A percentile compares a stretch with the other conserved stretches of the same genome.
Evolutionary conservation across 306 rosid species (phyloP).

Genomic region (Erythrophleum fordii): DNA sequence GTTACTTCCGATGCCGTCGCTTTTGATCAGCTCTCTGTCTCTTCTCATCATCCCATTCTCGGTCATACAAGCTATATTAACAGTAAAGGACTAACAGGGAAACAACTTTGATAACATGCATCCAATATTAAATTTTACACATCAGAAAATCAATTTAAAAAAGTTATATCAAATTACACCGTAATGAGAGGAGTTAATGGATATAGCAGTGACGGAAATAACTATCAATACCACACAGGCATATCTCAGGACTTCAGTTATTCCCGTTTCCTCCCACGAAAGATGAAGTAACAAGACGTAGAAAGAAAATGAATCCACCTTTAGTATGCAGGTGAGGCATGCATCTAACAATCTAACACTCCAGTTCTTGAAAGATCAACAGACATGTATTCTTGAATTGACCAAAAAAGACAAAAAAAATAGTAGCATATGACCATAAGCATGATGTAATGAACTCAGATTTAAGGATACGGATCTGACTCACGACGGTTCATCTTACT

Average conservation of each 20-base stretch:
- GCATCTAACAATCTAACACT: not conserved
- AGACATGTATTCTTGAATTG: not conserved
- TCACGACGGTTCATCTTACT: conserved; percentile 91
- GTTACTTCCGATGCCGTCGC: conserved; percentile 89
- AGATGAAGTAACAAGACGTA: not conserved
- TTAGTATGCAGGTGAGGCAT: conserved; percentile 2
- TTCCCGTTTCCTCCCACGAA: conserved; percentile 15
- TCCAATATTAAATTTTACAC: conserved; percentile 28
- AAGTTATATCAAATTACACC: not conserved
- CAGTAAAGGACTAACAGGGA: conserved; percentile 56
- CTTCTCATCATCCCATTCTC: conserved; percentile 97
- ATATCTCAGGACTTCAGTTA: not conserved
- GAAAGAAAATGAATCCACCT: not conserved
- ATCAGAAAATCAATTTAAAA: no score
- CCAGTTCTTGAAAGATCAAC: not conserved
- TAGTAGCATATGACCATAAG: not conserved
- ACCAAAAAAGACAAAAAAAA: conserved; percentile 13
- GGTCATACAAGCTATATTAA: conserved; percentile 69
- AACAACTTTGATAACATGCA: conserved; percentile 1
- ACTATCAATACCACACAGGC: not conserved
- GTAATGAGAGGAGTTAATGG: conserved; percentile 4
- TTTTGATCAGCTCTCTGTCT: conserved; percentile 92
- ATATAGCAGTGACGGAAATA: no score
- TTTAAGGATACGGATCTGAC: conserved; percentile 87
- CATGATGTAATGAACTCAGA: not conserved